Evolutionary conservation across 2,329 filamentous ascomycete genomes (phyloP).

Genomic region (Cladorrhinum sp.): DNA sequence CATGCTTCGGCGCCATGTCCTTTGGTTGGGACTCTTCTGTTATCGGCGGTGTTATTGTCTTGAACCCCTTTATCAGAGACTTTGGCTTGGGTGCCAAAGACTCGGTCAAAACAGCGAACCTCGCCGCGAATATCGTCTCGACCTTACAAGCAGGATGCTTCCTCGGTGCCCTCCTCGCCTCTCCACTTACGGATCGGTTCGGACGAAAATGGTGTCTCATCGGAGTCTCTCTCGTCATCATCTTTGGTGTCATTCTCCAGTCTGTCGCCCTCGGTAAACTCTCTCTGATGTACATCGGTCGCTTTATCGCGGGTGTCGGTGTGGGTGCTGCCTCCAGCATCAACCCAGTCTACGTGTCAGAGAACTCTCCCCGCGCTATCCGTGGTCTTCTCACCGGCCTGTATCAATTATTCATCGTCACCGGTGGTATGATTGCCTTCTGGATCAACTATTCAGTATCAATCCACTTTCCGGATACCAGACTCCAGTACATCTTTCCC

Average conservation of each 20-base stretch:
- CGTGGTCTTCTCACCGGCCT: conserved; percentile 43
- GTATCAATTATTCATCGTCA: conserved; percentile 47
- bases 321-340: conserved; percentile 43
- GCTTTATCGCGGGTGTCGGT: conserved; percentile 49
- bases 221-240: conserved; percentile 51
- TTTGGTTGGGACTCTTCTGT: conserved; percentile 64
- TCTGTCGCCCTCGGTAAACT: conserved; percentile 55
- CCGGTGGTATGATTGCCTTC: conserved; percentile 42
- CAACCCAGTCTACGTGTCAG: conserved; percentile 45
- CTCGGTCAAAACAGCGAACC: conserved; percentile 47
- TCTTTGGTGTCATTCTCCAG: conserved; percentile 60
- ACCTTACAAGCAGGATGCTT: conserved; percentile 46
- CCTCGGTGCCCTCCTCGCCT: conserved; percentile 42
- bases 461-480: conserved; percentile 36
- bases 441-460: conserved; percentile 48
- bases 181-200: conserved; percentile 48
- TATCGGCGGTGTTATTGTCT: conserved; percentile 63
- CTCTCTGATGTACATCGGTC: conserved; percentile 59
- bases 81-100: conserved; percentile 47
- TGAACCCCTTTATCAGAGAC: conserved; percentile 54
- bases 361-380: conserved; percentile 44
- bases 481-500: conserved; percentile 54
- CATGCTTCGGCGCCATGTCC: conserved; percentile 49
- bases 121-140: conserved; percentile 64
- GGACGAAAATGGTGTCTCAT: conserved; percentile 56